Base-by-base conservation (phyloP, 352 stramenopile species). In the Globisporangium barbulae region DNA sequence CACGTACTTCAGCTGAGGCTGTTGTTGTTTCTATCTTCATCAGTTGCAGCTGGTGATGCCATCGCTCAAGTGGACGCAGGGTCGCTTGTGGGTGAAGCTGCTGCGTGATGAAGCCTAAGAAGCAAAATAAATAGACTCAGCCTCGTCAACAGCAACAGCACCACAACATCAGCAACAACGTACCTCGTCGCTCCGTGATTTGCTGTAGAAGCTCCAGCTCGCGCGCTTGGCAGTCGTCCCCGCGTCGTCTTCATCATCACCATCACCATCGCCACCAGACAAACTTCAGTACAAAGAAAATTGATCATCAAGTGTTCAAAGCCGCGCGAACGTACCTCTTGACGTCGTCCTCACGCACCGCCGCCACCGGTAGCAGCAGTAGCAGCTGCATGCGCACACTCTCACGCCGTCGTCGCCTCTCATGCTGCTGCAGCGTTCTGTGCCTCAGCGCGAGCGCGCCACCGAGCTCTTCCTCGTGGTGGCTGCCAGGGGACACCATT, bases 41-140 rank as follows among this genome's bases (percentile, higher is more conserved):
- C 10, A 87, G 39, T 53, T 84, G 63, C 10, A 91, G 65, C 61
- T 88, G 48, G 35, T 74, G 39, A 57, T 71, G 63, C 77, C 74
- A 86, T 28, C 74, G 68, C 33, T 73, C 54, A 5, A 91, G 66
- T 28, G 61, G 67, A 15, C 68, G 80, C 39, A 85, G 30, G 10
- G 21, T 17, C 4, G 41, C 19, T 48, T 48, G 4, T 0, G 49
- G 17, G 5, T 53, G 37, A 13, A 88, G 65, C 47, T 90, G 75
- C 31, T 79, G 61, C 0, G 17, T 53, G 10, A 89, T 17, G 25
- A 84, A 91, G 17, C 78, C 81, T 93, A 33, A 13, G 39, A 1
- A 58, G 17, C 37, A 59, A 35, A 9, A 19, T 8, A 31, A 13
- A 13, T 4, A 41, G 35, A 15, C 10, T 15, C 30, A 56, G 9